Conservation (phyloP, 2,329 filamentous ascomycete genomes). For the Fusarium denticulatum region DNA sequence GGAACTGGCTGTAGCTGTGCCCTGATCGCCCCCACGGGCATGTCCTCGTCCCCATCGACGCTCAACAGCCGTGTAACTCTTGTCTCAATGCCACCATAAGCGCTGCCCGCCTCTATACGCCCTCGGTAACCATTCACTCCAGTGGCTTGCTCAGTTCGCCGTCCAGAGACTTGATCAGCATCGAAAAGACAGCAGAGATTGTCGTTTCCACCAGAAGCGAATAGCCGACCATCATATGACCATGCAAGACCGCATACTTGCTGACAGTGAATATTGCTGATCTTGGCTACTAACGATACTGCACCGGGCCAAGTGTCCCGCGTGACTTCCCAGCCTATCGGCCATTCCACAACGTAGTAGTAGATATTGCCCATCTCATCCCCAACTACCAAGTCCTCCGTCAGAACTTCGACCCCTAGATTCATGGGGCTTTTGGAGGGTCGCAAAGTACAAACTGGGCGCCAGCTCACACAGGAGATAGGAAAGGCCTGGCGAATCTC, state of each 20-base stretch:
- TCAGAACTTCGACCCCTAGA: constrained; percentile 64
- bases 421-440: constrained; percentile 61
- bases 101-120: constrained; percentile 2
- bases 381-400: constrained; percentile 87
- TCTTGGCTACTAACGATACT: constrained; percentile 79
- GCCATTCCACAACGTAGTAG: constrained; percentile 93
- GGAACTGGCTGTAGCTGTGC: constrained; percentile 46
- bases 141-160: not conserved
- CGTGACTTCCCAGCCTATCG: constrained; percentile 68
- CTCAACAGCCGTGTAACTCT: constrained; percentile 7
- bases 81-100: constrained; percentile 24
- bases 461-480: constrained; percentile 84
- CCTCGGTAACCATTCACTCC: constrained; percentile 1
- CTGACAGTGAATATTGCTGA: constrained; percentile 78
- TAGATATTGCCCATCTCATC: constrained; percentile 85
- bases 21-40: constrained; percentile 6
- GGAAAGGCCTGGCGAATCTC: constrained; percentile 76
- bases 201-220: constrained; percentile 93
- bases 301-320: constrained; percentile 78
- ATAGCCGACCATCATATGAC: constrained; percentile 78
- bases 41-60: not conserved
- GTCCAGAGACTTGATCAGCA: constrained; percentile 64
- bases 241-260: constrained; percentile 95
- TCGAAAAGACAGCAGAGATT: constrained; percentile 88
- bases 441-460: constrained; percentile 67